Evolutionary conservation across 257 asterid genomes (phyloP).

Genomic region (Solanum lycopersicoides): DNA sequence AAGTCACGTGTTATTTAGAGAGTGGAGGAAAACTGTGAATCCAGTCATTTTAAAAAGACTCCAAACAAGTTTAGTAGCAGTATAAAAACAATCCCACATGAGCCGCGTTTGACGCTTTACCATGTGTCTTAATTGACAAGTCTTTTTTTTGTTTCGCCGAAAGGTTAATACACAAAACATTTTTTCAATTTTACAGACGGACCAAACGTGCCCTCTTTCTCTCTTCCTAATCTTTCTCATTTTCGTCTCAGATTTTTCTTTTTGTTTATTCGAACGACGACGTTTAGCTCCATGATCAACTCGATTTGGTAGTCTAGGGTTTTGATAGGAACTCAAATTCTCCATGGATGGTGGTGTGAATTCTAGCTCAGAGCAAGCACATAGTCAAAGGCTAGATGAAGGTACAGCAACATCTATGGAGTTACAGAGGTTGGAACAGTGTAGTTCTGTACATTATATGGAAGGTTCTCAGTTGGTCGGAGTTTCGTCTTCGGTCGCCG

Average conservation of each 20-base stretch:
- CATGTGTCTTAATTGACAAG: background rate
- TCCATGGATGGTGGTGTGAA: constrained; percentile 12
- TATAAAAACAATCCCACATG: background rate
- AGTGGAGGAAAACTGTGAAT: background rate
- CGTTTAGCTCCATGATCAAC: constrained; percentile 12
- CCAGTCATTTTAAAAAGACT: background rate
- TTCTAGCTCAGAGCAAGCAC: constrained; percentile 25
- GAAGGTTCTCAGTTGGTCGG: constrained; percentile 14
- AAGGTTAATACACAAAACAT: background rate
- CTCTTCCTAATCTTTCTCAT: constrained; percentile 1
- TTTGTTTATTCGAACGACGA: constrained; percentile 1
- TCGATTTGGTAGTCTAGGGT: constrained; percentile 8
- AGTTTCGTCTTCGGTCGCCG: constrained; percentile 10
- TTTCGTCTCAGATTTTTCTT: constrained; percentile 1
- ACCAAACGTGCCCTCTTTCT: constrained; percentile 12
- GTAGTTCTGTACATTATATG: constrained; percentile 9
- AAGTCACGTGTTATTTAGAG: background rate
- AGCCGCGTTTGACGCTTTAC: background rate
- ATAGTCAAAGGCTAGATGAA: constrained; percentile 38
- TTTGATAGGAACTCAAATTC: constrained; percentile 1
- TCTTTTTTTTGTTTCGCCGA: background rate
- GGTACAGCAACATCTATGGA: constrained; percentile 13
- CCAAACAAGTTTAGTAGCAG: background rate
- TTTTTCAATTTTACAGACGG: constrained; percentile 1
- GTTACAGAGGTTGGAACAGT: constrained; percentile 6